Base-by-base conservation (phyloP, 2,329 filamentous ascomycete species). In the Ophiognomonia clavigignenti-juglandacearum region DNA sequence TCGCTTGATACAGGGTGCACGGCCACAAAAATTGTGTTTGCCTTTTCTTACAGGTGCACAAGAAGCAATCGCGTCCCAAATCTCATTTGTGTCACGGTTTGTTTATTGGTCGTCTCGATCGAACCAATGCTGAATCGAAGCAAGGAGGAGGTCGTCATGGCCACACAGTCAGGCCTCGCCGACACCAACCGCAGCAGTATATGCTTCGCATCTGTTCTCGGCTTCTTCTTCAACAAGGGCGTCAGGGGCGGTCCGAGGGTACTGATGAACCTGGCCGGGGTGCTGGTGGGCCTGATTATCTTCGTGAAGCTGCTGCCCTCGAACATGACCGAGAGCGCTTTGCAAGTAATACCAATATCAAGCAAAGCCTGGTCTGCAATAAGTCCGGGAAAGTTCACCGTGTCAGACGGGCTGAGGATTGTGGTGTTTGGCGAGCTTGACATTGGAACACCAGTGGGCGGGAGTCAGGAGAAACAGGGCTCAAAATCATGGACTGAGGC, bases 401-500 rank as follows among this genome's bases (percentile, higher is more conserved):
- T 41, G 16, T 48, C 48, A 1, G 63, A 63, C 6, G 63, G 69
- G 3, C 48, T 78, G 50, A 68, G 75, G 44, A 63, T 78, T 7
- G 73, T 78, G 8, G 71, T 74, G 6, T 78, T 78, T 55, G 75
- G 75, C 4, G 74, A 75, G 48, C 61, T 74, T n/a, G 67, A 70
- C 47, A 56, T 69, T 35, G 69, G 70, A 11, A 72, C 70, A 29
- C 62, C 67, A 8, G 52, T 56, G 27, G 42, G 49, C 22, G 49
- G 48, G 18, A 53, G 56, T 35, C 18, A 35, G 13, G 41, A 39
- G 50, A 24, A 50, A 48, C 46, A 10, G 35, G 57, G 48, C 22
- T 49, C 41, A 41, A 62, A 54, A 20, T 58, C 67, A 4, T 78
- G 75, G 75, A 74, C 74, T 0, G 66, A 76, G 53, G 58, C 67